A percentile compares a stretch with the other conserved stretches of the same genome.
phyloP scores from a whole-genome alignment of 192 early-diverging fungal genomes.

The Podila minutissima region DNA sequence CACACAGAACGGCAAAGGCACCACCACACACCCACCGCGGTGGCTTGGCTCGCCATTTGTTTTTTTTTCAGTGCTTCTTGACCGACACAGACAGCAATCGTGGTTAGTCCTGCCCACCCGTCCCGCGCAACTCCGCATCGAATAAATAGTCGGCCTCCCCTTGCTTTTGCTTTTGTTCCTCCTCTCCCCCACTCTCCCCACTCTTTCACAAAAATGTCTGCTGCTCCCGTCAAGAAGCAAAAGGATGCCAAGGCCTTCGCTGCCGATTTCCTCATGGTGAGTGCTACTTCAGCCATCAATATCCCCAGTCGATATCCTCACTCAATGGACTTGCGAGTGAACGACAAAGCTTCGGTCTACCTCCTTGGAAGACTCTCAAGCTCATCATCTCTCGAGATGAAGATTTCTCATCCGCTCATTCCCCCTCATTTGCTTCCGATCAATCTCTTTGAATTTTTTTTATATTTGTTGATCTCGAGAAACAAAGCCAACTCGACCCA shows the following conservation, averaged over 20 bases:
- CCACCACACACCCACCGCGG: neutral
- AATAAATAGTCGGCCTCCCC: constrained; percentile 5
- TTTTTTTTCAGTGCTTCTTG: neutral
- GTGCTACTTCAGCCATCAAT: neutral
- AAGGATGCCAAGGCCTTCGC: constrained; percentile 24
- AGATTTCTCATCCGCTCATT: neutral
- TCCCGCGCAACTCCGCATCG: neutral
- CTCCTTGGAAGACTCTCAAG: neutral
- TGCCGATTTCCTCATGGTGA: constrained; percentile 27
- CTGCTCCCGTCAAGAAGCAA: constrained; percentile 27
- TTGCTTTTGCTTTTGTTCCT: constrained; percentile 7
- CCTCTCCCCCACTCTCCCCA: constrained; percentile 18
- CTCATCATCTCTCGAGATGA: too few relatives aligned
- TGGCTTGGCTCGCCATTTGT: constrained; percentile 1
- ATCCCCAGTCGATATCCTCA: neutral
- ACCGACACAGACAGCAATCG: neutral
- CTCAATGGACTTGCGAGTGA: neutral
- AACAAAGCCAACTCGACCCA: neutral
- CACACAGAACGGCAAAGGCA: neutral
- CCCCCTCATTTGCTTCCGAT: neutral
- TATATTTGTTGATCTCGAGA: neutral
- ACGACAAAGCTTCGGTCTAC: neutral
- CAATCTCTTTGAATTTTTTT: neutral
- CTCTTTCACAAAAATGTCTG: constrained; percentile 20
- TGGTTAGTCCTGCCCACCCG: neutral